Evolutionary conservation across 2,329 filamentous ascomycete genomes (phyloP), one percentile per base, ranked within the genome.

Genomic region (Pseudogymnoascus sp.): DNA sequence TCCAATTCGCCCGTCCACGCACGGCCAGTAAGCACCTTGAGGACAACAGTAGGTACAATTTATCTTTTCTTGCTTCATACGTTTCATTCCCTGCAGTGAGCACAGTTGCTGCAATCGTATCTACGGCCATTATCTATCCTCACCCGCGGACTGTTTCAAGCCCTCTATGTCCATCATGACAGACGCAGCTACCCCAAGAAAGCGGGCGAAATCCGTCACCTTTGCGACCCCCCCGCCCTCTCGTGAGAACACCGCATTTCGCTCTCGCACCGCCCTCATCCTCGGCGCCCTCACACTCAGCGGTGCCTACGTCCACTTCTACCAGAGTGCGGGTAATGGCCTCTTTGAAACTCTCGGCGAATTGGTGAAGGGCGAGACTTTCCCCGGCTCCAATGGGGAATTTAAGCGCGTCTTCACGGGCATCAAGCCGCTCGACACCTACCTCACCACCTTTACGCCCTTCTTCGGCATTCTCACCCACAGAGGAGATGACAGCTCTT

Each of bases 341-440:
- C 49, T 55, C 28, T 55, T 55, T 16, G 28, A 35, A 3, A 21
- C 49, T 31, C 28, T 55, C 12, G 49, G 49, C 9, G 49, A 55
- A 21, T 4, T 55, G 16, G 28, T 55, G 49, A n/a, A 33, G 11
- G 49, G n/a, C 28, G 49, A 55, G 5, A 55, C n/a, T 9, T 55
- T 55, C 28, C 28, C 49, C 9, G 28, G 7, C 49, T 55, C 49
- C 11, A 33, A 55, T 18, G 49, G 28, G 16, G 28, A 55, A 55
- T 55, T 55, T 28, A 55, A 55, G 28, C 49, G 49, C 3, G 49
- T 21, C 65, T 68, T 60, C 18, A 60, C 58, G 9, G 58, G 58
- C 35, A 60, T 41, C 58, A 31, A 55, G 49, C 49, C 58, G n/a
- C 23, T 60, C 12, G 58, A 60, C 18, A 16, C 21, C 58, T 60